Evolutionary conservation across 164 flowering plant species (phyloP).

Genomic region (Liriodendron chinense): DNA sequence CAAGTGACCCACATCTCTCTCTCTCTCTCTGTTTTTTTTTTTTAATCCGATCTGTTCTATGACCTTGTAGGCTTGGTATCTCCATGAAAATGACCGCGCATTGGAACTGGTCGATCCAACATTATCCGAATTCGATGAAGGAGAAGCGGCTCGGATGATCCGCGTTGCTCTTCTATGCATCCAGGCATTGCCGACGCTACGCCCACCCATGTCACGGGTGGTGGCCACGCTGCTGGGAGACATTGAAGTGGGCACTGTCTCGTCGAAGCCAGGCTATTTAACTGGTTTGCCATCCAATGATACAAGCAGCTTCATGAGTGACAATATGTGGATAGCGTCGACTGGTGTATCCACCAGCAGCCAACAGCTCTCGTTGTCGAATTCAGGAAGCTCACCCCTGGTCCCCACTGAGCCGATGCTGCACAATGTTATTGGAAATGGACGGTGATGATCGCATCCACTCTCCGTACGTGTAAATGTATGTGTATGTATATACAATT

Average conservation of each 20-base stretch:
- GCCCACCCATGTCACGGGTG: conserved; percentile 41
- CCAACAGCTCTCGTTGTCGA: conserved; percentile 9
- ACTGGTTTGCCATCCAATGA: conserved; percentile 38
- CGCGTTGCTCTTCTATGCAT: conserved; percentile 51
- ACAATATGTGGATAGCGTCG: not conserved
- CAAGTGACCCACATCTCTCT: too few species aligned
- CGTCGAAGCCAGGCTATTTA: conserved; percentile 34
- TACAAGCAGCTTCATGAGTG: conserved; percentile 18
- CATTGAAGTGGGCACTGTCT: conserved; percentile 28
- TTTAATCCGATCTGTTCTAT: not conserved
- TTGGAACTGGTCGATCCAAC: conserved; percentile 41
- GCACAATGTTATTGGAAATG: conserved; percentile 20
- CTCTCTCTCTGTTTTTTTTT: too few species aligned
- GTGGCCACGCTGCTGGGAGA: conserved; percentile 48
- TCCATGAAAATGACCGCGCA: conserved; percentile 33
- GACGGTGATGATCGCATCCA: conserved; percentile 3
- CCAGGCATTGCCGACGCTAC: conserved; percentile 42
- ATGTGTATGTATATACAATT: too few species aligned
- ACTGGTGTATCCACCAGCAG: conserved; percentile 4
- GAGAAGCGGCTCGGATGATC: conserved; percentile 33
- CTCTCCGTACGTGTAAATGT: not conserved
- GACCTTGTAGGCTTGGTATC: conserved; percentile 42
- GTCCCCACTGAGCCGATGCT: not conserved
- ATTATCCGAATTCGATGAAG: conserved; percentile 25
- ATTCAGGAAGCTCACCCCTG: conserved; percentile 10